Evolutionary conservation across 2,329 filamentous ascomycete species (phyloP).

Genomic region (Botryotinia globosa): DNA sequence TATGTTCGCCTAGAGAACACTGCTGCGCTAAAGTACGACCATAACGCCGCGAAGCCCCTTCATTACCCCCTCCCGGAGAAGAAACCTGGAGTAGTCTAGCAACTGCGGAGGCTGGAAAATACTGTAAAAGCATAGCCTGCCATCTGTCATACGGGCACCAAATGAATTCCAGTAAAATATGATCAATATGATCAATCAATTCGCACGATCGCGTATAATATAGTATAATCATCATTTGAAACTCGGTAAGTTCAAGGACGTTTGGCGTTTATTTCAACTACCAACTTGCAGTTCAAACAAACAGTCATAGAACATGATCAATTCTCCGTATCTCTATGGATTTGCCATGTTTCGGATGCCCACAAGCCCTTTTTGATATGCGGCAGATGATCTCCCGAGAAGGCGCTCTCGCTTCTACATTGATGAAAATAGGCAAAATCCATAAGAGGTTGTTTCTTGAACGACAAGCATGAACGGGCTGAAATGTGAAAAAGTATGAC

Average conservation of each 20-base stretch:
- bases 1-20: not conserved
- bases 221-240: not conserved
- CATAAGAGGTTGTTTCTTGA: not conserved
- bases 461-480: slow-evolving; percentile 17
- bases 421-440: slow-evolving; percentile 9
- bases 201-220: slow-evolving; percentile 3
- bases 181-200: slow-evolving; percentile 10
- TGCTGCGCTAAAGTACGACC: slow-evolving; percentile 11
- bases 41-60: slow-evolving; percentile 21
- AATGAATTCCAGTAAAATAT: not conserved
- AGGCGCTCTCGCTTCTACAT: slow-evolving; percentile 21
- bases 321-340: slow-evolving; percentile 16
- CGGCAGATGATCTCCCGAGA: slow-evolving; percentile 31
- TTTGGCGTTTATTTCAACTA: slow-evolving; percentile 8
- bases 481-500: slow-evolving; percentile 15
- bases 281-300: slow-evolving; percentile 8
- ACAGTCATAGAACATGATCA: slow-evolving; percentile 15
- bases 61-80: slow-evolving; percentile 19
- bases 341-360: slow-evolving; percentile 19
- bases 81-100: slow-evolving; percentile 21
- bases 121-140: not conserved
- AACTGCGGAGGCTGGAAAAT: slow-evolving; percentile 7
- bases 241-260: slow-evolving; percentile 9
- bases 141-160: not conserved
- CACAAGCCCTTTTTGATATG: slow-evolving; percentile 22